Base-by-base conservation (phyloP, 352 stramenopile species). In the Phytophthora aleatoria region DNA sequence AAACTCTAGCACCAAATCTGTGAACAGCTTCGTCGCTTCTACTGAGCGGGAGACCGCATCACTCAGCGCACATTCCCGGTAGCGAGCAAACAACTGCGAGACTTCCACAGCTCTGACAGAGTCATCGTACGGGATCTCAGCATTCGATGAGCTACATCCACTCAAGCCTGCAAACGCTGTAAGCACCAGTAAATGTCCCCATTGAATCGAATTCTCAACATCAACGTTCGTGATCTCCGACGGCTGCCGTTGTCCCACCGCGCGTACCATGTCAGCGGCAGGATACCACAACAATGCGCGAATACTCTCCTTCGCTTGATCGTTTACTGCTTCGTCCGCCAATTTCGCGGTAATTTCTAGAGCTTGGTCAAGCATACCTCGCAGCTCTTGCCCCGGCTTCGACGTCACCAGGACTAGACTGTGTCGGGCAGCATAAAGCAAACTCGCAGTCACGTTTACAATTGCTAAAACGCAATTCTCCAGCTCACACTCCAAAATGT, bases 1-100 rank as follows among this genome's bases (percentile, higher is more conserved):
- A 61, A 70, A 52, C 10, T 57, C 61, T 42, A 91, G 57, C 31
- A 88, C 45, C 13, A 78, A 55, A 53, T 91, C 79, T 3, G 74
- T 51, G 12, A 87, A 79, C 27, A 86, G 7, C 24, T 57, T 38
- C 36, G 10, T 47, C 12, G 38, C 26, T 50, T 72, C 53, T 9
- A 41, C 36, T 11, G 38, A 72, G 4, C 42, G 41, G 1, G 56
- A 68, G 26, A 71, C 13, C 3, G 63, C 48, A 12, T 72, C 62
- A 42, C 49, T 39, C 9, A 66, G 39, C 1, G 61, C 65, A 44
- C 77, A 86, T 15, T 66, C 61, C 28, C 76, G 63, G 28, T 71
- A 89, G 3, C 79, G 70, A 28, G 56, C 50, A 15, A 90, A 69
- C 1, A 89, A 52, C 42, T 69, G 69, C 12, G 61, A 61, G 10